Percentiles rank a stretch among this genome's conserved stretches.
Conservation (phyloP, 352 stramenopile species). For the Pythium sukuiense region DNA sequence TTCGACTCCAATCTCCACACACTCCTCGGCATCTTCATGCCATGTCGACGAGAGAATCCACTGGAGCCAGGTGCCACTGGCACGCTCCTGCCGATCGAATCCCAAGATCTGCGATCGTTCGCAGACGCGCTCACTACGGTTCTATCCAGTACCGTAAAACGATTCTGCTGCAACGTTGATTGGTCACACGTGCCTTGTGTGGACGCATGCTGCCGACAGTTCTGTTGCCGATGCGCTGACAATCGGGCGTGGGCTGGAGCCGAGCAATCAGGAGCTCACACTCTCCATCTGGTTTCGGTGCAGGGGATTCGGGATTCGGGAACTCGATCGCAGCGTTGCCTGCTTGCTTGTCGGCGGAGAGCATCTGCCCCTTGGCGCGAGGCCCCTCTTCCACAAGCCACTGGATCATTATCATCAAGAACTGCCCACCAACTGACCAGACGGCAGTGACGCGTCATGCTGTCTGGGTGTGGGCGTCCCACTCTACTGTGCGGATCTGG, state of each 20-base stretch:
- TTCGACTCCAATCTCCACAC: not conserved
- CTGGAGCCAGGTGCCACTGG: not conserved
- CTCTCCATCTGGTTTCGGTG: constrained; percentile 22
- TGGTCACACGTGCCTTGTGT: not conserved
- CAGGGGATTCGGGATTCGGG: not conserved
- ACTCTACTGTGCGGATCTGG: constrained; percentile 1
- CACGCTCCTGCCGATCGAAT: not conserved
- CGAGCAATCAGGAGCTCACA: not conserved
- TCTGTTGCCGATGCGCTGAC: not conserved
- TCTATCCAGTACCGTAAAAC: too few relatives aligned
- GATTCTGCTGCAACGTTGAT: not conserved
- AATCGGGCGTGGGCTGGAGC: not conserved
- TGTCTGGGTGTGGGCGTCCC: constrained; percentile 15
- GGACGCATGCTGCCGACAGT: constrained; percentile 9
- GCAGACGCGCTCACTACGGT: too few relatives aligned
- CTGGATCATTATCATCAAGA: constrained; percentile 19
- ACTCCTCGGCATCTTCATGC: not conserved
- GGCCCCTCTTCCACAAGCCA: not conserved
- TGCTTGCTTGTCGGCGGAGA: constrained; percentile 17
- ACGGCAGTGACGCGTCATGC: constrained; percentile 16
- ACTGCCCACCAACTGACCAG: constrained; percentile 21
- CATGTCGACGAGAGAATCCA: not conserved
- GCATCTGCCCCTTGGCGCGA: not conserved
- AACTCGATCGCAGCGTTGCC: constrained; percentile 1
- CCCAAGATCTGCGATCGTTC: not conserved